phyloP scores from a whole-genome alignment of 192 early-diverging fungal genomes.

The Fimicolochytrium jonesii region DNA sequence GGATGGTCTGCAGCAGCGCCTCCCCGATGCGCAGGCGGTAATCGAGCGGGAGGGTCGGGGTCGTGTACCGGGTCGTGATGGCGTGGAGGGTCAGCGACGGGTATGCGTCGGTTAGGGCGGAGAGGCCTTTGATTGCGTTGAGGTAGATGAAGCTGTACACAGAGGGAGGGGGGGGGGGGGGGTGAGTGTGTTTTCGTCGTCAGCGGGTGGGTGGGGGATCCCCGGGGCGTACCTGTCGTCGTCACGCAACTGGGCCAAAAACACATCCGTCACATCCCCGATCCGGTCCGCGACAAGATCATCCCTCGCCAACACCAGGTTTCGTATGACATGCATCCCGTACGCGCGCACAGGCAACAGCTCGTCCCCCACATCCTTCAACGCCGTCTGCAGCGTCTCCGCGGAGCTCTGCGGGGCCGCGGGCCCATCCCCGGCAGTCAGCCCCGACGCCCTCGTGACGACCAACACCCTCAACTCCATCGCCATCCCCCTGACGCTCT shows the following conservation, averaged over 20 bases:
- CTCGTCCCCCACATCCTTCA: constrained; percentile 72
- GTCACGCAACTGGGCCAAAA: constrained; percentile 71
- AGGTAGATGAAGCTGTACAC: constrained; percentile 81
- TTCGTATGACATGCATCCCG: constrained; percentile 75
- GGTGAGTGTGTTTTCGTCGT: not conserved
- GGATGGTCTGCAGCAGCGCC: constrained; percentile 80
- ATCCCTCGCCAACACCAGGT: constrained; percentile 73
- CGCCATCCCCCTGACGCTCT: constrained; percentile 25
- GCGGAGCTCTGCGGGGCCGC: constrained; percentile 24
- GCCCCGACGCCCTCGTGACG: constrained; percentile 1
- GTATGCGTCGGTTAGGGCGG: constrained; percentile 77
- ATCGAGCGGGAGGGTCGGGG: constrained; percentile 48
- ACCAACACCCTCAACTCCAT: constrained; percentile 31
- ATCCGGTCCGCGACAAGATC: constrained; percentile 53
- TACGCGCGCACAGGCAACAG: constrained; percentile 84
- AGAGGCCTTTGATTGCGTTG: constrained; percentile 84
- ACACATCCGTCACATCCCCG: constrained; percentile 65
- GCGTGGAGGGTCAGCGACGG: constrained; percentile 63
- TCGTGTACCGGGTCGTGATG: constrained; percentile 65
- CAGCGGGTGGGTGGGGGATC: not conserved
- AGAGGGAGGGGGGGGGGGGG: not conserved
- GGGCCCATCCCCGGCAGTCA: not conserved
- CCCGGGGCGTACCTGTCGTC: constrained; percentile 87
- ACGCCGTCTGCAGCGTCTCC: constrained; percentile 64
- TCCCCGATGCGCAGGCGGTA: constrained; percentile 80